A percentile compares a stretch with the other conserved stretches of the same genome.
Conservation (phyloP, 768 basidiomycete species). For the Phaeotremella fagi region DNA sequence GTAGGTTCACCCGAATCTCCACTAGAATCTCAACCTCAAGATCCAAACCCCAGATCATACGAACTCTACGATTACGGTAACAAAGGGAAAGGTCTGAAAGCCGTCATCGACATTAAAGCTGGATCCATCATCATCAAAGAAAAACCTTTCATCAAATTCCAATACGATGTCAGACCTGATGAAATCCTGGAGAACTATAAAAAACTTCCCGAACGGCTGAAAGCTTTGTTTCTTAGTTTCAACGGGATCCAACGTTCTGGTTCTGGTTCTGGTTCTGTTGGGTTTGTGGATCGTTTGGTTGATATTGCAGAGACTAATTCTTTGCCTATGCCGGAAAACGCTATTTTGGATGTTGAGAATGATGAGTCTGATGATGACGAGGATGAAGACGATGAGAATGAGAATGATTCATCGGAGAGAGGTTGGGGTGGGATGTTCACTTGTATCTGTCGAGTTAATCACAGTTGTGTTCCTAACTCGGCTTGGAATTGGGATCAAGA, state of each 20-base stretch:
- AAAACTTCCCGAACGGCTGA: neutral
- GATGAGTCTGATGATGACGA: too few relatives aligned
- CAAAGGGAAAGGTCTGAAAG: neutral
- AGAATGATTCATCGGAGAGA: too few relatives aligned
- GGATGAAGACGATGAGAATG: too few relatives aligned
- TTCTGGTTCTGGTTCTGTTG: too few relatives aligned
- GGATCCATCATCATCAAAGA: neutral
- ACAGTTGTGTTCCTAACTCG: slow-evolving; percentile 11
- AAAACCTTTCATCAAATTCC: neutral
- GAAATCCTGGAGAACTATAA: neutral
- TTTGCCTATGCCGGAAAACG: slow-evolving; percentile 1
- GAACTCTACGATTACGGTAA: neutral
- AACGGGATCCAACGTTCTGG: neutral
- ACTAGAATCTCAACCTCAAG: neutral
- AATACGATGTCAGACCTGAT: neutral
- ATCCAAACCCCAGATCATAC: neutral
- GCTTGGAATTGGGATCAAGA: slow-evolving; percentile 11
- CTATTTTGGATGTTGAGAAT: neutral
- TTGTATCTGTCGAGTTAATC: slow-evolving; percentile 8
- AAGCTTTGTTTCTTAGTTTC: neutral
- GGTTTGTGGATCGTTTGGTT: neutral
- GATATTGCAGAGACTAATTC: slow-evolving; percentile 11
- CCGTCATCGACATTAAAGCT: neutral
- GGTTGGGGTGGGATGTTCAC: slow-evolving; percentile 4
- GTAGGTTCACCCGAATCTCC: neutral